A percentile compares a stretch with the other conserved stretches of the same genome.
Evolutionary conservation across 2,329 filamentous ascomycete genomes (phyloP).

Genomic region (Neopestalotiopsis clavispora): DNA sequence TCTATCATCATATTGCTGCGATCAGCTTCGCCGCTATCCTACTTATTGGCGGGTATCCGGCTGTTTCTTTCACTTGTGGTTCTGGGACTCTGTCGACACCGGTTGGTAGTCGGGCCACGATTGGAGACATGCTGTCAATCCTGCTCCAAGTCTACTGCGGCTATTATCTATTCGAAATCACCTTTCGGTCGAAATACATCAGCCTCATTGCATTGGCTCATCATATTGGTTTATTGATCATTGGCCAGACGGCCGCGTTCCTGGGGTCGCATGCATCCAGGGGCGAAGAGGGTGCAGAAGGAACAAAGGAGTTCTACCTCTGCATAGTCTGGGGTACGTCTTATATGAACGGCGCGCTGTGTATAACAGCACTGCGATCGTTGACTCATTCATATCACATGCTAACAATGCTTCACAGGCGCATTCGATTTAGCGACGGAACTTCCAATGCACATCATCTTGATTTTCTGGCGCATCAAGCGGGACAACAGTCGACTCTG

Average conservation of each 20-base stretch:
- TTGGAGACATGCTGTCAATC: conserved; percentile 23
- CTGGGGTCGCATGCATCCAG: not conserved
- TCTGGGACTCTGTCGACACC: not conserved
- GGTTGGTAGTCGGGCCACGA: conserved; percentile 15
- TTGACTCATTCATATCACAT: too few species aligned
- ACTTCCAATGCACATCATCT: conserved; percentile 2
- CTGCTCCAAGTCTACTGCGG: conserved; percentile 22
- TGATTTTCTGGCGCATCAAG: conserved; percentile 11
- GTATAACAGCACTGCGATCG: not conserved
- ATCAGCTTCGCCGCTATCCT: conserved; percentile 20
- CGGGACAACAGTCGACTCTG: not conserved
- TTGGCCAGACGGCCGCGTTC: conserved; percentile 22
- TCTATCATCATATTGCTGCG: conserved; percentile 25
- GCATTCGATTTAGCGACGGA: conserved; percentile 11
- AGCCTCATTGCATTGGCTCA: conserved; percentile 24
- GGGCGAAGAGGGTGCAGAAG: not conserved
- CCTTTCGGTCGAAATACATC: conserved; percentile 23
- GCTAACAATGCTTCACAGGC: not conserved
- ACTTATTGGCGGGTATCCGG: conserved; percentile 21
- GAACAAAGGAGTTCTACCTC: not conserved
- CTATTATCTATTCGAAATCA: conserved; percentile 26
- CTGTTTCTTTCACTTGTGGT: conserved; percentile 18
- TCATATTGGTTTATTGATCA: conserved; percentile 23
- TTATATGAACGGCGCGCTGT: not conserved
- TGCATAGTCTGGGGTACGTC: conserved; percentile 12